Conservation (phyloP, 768 basidiomycete genomes). For the Boletus vinaceobasis region DNA sequence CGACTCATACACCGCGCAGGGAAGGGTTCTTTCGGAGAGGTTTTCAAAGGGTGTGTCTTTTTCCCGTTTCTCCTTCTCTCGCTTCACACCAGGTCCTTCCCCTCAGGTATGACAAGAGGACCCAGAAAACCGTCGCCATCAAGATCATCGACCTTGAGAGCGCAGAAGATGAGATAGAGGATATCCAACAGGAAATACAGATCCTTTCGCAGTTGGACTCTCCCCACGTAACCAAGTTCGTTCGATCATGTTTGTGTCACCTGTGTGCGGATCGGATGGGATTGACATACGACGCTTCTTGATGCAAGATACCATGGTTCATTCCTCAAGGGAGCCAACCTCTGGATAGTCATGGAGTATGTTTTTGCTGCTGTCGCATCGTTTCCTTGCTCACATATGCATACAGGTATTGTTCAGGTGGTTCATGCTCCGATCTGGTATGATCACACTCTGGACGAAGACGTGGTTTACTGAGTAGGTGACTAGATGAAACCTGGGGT, state of each 20-base stretch:
- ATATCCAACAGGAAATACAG: constrained; percentile 98
- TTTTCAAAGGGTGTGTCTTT: constrained; percentile 86
- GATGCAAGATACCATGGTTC: constrained; percentile 85
- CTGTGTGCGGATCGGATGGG: constrained; percentile 29
- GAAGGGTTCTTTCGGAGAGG: constrained; percentile 98
- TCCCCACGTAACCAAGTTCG: constrained; percentile 91
- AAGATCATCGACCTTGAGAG: constrained; percentile 99
- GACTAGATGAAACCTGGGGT: constrained; percentile 95
- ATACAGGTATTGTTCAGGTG: constrained; percentile 90
- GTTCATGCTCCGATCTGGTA: constrained; percentile 96
- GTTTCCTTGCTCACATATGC: constrained; percentile 7
- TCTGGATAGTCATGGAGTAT: constrained; percentile 99
- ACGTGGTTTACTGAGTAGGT: constrained; percentile 7
- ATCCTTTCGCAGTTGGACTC: constrained; percentile 96
- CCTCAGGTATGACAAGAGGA: constrained; percentile 84
- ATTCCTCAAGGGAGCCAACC: constrained; percentile 89
- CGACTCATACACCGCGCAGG: constrained; percentile 45
- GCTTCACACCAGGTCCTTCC: not conserved
- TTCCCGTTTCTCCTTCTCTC: constrained; percentile 7
- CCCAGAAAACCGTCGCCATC: constrained; percentile 96
- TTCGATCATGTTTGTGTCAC: constrained; percentile 28
- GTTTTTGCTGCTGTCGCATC: constrained; percentile 27
- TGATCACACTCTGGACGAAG: constrained; percentile 24
- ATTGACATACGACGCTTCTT: constrained; percentile 30
- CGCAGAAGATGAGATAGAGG: constrained; percentile 99